Base-by-base conservation (phyloP, 2,329 filamentous ascomycete genomes). In the Exserohilum rostratum region DNA sequence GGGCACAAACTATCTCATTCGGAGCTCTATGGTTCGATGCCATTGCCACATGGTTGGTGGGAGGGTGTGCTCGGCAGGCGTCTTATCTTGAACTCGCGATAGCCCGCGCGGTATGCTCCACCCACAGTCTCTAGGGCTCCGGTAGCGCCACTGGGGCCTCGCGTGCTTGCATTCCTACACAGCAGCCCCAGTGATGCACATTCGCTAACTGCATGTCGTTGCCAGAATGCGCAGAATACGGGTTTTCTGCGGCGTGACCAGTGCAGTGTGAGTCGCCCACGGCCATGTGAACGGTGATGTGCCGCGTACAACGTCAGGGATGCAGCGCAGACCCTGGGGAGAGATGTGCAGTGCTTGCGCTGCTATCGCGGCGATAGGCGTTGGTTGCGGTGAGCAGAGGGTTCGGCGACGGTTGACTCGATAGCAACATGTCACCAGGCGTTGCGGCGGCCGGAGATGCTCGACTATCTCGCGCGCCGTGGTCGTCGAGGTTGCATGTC, bases 401-500 rank as follows among this genome's bases (percentile, higher is more conserved):
- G 35, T 30, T 30, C 37, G 49, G 53, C 35, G 22, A 44, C 29
- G 39, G 37, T 61, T 71, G 67, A 70, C 69, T 70, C 63, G 67
- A 71, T 71, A 59, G 56, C 58, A 70, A 66, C 55, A 62, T 60
- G 67, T 71, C 64, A 71, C 54, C 42, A 30, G 25, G 39, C 25
- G 44, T 31, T 33, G 52, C 33, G 43, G 46, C 34, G 25, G 22
- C 52, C 50, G 53, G 49, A 57, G 55, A 54, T 51, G 55, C 52
- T 58, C 60, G 13, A 27, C 55, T 70, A 70, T 69, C 67, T 62
- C 38, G n/a, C 38, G 30, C 47, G 50, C 58, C 44, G 42, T 47
- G 31, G 51, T 48, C 42, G 31, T 58, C 46, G 55, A 57, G 27
- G 42, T 43, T 30, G 39, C 22, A 42, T 34, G 29, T 57, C 47